Conservation (phyloP, 202 grass and related monocot species). For the Digitaria exilis region DNA sequence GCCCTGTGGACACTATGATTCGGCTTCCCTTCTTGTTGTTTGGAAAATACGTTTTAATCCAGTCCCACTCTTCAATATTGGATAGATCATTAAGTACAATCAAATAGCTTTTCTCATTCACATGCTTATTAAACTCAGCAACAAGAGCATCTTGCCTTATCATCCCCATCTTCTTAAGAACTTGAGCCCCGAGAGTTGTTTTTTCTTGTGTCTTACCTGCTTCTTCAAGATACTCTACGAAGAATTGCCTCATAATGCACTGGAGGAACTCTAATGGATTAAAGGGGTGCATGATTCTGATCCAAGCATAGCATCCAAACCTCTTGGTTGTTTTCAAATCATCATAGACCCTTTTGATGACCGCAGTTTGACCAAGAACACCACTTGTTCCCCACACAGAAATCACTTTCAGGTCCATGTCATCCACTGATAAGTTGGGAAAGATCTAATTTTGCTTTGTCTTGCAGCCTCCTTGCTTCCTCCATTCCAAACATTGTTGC, state of each 20-base stretch:
- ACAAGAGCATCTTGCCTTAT: not conserved
- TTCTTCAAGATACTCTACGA: not conserved
- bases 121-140: not conserved
- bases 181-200: too few relatives aligned
- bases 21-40: not conserved
- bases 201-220: not conserved
- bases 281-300: not conserved
- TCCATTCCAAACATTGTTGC: not conserved
- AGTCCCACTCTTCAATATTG: not conserved
- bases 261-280: not conserved
- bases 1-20: not conserved
- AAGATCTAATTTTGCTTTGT: not conserved
- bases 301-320: not conserved
- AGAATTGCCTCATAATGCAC: not conserved
- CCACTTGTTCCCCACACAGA: not conserved
- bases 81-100: not conserved
- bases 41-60: not conserved
- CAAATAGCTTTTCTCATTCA: not conserved
- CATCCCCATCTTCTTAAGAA: too few relatives aligned
- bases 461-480: not conserved
- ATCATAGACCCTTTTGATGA: not conserved
- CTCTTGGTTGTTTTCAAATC: rapidly evolving
- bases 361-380: not conserved
- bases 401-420: not conserved
- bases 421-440: not conserved